Percentiles rank a stretch among this genome's conserved stretches.
Evolutionary conservation across 345 rosid species (phyloP).

Genomic region (Lumnitzera littorea): DNA sequence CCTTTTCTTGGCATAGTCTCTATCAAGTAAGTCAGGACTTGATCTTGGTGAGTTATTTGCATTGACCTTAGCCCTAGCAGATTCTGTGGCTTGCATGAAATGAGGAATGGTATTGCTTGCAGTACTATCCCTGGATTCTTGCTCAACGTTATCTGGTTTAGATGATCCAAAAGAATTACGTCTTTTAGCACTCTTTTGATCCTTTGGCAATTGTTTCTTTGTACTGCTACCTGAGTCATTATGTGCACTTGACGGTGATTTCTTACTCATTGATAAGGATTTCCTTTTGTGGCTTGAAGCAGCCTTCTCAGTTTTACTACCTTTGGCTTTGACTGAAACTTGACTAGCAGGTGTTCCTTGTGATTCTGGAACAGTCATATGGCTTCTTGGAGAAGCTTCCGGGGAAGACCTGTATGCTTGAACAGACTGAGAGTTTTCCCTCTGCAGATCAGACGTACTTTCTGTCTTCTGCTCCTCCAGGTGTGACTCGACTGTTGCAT

Average conservation of each 20-base stretch:
- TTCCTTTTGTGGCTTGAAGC: conserved; percentile 50
- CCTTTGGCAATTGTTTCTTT: conserved; percentile 50
- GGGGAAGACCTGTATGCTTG: conserved; percentile 36
- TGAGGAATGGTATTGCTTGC: conserved; percentile 73
- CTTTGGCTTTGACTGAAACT: conserved; percentile 52
- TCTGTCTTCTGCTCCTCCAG: conserved; percentile 26
- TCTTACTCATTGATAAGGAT: conserved; percentile 41
- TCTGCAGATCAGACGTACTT: conserved; percentile 28
- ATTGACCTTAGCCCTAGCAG: conserved; percentile 80
- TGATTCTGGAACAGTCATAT: conserved; percentile 54
- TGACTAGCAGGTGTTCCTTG: conserved; percentile 86
- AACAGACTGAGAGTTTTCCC: conserved; percentile 31
- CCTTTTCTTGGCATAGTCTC: conserved; percentile 76
- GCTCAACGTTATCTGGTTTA: conserved; percentile 35
- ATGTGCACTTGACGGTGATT: conserved; percentile 47
- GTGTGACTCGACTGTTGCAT: conserved; percentile 18
- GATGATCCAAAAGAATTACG: conserved; percentile 62
- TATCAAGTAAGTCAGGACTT: conserved; percentile 84
- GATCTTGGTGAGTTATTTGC: conserved; percentile 85
- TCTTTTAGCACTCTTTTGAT: conserved; percentile 55
- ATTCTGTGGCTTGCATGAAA: conserved; percentile 95
- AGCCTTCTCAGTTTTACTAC: conserved; percentile 40
- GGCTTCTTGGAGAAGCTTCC: conserved; percentile 59
- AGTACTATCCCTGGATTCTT: conserved; percentile 66
- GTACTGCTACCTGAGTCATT: conserved; percentile 42